Conservation (phyloP, 2,329 filamentous ascomycete genomes). For the Cercospora nicotianae region DNA sequence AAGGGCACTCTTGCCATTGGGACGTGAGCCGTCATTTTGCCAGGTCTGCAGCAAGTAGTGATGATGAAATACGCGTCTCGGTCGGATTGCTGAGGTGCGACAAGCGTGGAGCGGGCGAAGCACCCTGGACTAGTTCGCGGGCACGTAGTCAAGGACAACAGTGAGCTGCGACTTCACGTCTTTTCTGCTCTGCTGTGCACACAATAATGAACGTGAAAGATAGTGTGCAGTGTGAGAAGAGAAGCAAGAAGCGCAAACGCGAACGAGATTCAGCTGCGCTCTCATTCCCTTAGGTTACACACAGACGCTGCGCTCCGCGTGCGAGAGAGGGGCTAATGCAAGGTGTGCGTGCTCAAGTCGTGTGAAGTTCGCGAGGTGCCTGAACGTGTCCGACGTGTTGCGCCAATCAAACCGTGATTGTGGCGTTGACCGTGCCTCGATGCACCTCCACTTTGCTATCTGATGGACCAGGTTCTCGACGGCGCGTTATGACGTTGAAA, state of each 20-base stretch:
- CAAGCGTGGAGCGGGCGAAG: neutral
- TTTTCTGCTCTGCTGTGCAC: neutral
- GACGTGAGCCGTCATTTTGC: slow-evolving; percentile 32
- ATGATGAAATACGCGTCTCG: neutral
- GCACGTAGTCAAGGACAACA: slow-evolving; percentile 16
- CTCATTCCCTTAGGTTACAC: neutral
- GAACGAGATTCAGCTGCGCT: neutral
- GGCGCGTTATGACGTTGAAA: slow-evolving; percentile 9
- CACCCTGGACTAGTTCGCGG: slow-evolving; percentile 9
- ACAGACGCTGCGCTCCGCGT: neutral
- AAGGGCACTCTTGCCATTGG: slow-evolving; percentile 65
- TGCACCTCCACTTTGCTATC: slow-evolving; percentile 3
- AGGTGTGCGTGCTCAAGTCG: slow-evolving; percentile 20
- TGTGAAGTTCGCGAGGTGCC: slow-evolving; percentile 24
- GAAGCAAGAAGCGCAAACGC: neutral
- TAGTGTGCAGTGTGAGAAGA: neutral
- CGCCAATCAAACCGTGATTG: slow-evolving; percentile 16
- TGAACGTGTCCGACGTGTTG: neutral
- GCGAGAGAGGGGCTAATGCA: slow-evolving; percentile 14
- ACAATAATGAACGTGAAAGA: neutral
- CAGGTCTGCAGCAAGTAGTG: slow-evolving; percentile 11
- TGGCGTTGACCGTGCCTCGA: neutral
- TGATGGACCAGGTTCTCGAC: slow-evolving; percentile 5
- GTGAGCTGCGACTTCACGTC: neutral
- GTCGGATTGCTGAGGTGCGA: slow-evolving; percentile 3